phyloP scores from a whole-genome alignment of 176 grass and related monocot species.

The Raddia guianensis region DNA sequence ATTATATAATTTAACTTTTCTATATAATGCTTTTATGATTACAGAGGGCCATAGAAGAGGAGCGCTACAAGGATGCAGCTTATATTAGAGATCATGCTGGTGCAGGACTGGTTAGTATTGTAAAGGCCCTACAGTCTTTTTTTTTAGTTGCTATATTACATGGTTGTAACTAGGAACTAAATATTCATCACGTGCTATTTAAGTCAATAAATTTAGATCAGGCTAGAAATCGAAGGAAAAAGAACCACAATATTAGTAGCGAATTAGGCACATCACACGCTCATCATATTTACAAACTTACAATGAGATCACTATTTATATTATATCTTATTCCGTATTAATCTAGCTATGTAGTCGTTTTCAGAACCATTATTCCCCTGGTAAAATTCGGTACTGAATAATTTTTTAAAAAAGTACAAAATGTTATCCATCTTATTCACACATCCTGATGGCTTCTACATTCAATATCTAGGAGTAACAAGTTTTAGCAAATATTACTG shows the following conservation, averaged over 20 bases:
- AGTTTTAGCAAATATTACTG: not conserved
- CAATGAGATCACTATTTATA: not conserved
- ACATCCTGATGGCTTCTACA: not conserved
- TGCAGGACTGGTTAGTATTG: slow-evolving; percentile 71
- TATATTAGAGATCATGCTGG: slow-evolving; percentile 85
- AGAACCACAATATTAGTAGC: not conserved
- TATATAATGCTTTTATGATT: slow-evolving; percentile 35
- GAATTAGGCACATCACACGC: not conserved
- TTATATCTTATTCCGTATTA: not conserved
- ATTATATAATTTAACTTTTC: slow-evolving; percentile 39
- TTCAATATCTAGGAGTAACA: not conserved
- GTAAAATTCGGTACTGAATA: not conserved
- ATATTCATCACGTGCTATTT: not conserved
- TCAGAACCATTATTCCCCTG: not conserved
- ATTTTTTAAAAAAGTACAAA: not conserved
- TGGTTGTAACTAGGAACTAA: slow-evolving; percentile 12
- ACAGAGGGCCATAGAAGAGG: slow-evolving; percentile 85
- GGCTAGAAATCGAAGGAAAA: not conserved
- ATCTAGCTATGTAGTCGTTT: not conserved
- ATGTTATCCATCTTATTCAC: slow-evolving; percentile 17
- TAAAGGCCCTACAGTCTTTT: not conserved
- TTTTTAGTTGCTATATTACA: slow-evolving; percentile 13
- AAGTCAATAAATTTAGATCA: slow-evolving; percentile 27
- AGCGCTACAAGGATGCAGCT: slow-evolving; percentile 74
- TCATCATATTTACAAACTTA: not conserved